Base-by-base conservation (phyloP, 2,329 filamentous ascomycete species). In the Talaromyces sp. region DNA sequence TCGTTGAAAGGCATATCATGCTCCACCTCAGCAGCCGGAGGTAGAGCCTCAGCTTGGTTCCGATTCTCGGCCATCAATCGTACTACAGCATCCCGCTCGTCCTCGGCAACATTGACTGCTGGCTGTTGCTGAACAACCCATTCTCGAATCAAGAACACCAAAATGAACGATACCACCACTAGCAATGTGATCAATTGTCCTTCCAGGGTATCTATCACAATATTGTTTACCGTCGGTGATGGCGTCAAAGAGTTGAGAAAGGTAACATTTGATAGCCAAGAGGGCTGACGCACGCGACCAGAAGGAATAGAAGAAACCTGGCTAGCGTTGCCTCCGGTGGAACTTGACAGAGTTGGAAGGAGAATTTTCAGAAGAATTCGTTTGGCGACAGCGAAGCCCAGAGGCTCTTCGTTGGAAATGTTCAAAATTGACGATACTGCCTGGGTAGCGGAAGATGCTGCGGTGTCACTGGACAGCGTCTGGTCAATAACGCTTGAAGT, bases 51-150 rank as follows among this genome's bases (percentile, higher is more conserved):
- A 22, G 71, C 68, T 45, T 72, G 73, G 65, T 77, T 77, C 33
- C 71, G 73, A 66, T 76, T 76, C 65, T 78, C 79, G 8, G 78
- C 77, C 58, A 80, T 75, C 43, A 80, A 64, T 62, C 81, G 82
- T n/a, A 79, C 78, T 8, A 81, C 85, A 11, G 84, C 87, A 72
- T 78, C 81, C 67, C 77, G 82, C 72, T 75, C 80, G 10, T 73
- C 76, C 68, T 78, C 89, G 0, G 88, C 89, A 82, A 95, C 89
- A 72, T 96, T 96, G 70, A 95, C 90, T 69, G 93, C 89, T 5
- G 94, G 95, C 74, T 99, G 95, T 75, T 99, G 95, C 75, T 99
- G 95, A 10, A 99, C 93, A 60, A 99, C 95, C 85, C 97, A 99
- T 79, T 99, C 95, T 56, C 96, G 84, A 56, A 99, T 97, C 3